Evolutionary conservation across 208 protist genomes (phyloP), one percentile per base, ranked within the genome.

Genomic region (Perkinsela sp.): DNA sequence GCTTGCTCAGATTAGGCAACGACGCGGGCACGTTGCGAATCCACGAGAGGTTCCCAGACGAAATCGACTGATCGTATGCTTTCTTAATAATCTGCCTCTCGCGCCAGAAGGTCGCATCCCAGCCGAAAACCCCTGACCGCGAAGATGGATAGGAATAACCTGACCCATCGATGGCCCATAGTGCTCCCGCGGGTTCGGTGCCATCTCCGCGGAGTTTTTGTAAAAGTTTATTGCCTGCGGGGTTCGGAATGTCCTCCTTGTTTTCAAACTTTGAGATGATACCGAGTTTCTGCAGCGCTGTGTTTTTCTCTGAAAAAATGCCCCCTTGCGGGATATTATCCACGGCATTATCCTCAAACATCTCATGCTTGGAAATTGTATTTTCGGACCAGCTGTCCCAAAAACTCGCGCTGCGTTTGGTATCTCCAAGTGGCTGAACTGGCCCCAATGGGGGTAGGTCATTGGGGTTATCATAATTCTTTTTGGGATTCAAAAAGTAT

Each of bases 151-250:
- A 91, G 6, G 82, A 76, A 48, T 88, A 75, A 75, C 89, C 83
- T 29, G 83, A 82, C 31, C 86, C 86, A 69, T 91, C 86, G 48
- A 91, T 72, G 22, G 75, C 80, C 84, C 86, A 91, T 32, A 91
- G 71, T 28, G 78, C 76, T 16, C 83, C 86, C 0, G 82, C 72
- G 66, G 86, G 70, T 71, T 91, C 86, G 15, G 82, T 80, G 32
- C 86, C 83, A 68, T 82, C 48, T 22, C 67, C 72, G 1, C 81
- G 80, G 28, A 89, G 71, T 31, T 76, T 80, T 0, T 79, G 78
- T n/a, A 88, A 76, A 67, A 89, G 70, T 68, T 79, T 79, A 40
- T 87, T 76, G 16, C 13, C 28, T 66, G 68, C 13, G 69, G 75
- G 72, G 22, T 71, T 48, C 1, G 82, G 85, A n/a, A 90, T 74